Base-by-base conservation (phyloP, 345 rosid species). In the Acer negundo region DNA sequence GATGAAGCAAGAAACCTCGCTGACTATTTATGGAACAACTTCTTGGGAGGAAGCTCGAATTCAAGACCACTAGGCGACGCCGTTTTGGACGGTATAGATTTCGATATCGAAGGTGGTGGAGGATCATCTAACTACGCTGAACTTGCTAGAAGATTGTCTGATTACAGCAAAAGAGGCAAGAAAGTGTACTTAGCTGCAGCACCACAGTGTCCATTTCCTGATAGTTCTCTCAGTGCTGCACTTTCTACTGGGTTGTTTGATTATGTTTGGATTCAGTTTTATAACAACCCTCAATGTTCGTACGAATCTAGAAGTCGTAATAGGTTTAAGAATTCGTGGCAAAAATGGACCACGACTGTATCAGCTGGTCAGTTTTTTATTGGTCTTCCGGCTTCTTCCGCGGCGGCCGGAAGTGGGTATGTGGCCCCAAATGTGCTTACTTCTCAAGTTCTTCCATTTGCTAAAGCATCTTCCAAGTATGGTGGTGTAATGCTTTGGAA, bases 261-360 rank as follows among this genome's bases (percentile, higher is more conserved):
- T 49, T 70, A 70, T 62, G 75, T 80, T 7, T 70, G 67, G 72
- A 19, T 80, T 2, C 82, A 75, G 28, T 75, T 81, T 40, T 81
- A 75, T 17, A 78, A 75, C 72, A 84, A 84, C 20, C 78, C 70
- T 16, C n/a, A 2, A 19, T 84, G 84, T 40, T 7, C 80, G n/a
- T 77, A 35, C 11, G 8, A 1, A 2, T 10, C 77, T 0, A 44
- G 49, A 1, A 71, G 40, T 10, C 16, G 19, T 3, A 13, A 19
- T 16, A 35, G n/a, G 6, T 42, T 83, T 24, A 53, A 44, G 42
- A 6, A 16, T 55, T 67, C 80, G 24, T 84, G 78, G 80, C 73
- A 75, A 7, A 17, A 19, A 20, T 84, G 77, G 82, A 74, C 66
- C 0, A 26, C 74, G 1, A 23, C 17, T 1, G 42, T 73, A 8